Percentiles rank a stretch among this genome's conserved stretches.
Evolutionary conservation across 371 early-diverging fungal genomes (phyloP).

Genomic region (Massospora cicadina): DNA sequence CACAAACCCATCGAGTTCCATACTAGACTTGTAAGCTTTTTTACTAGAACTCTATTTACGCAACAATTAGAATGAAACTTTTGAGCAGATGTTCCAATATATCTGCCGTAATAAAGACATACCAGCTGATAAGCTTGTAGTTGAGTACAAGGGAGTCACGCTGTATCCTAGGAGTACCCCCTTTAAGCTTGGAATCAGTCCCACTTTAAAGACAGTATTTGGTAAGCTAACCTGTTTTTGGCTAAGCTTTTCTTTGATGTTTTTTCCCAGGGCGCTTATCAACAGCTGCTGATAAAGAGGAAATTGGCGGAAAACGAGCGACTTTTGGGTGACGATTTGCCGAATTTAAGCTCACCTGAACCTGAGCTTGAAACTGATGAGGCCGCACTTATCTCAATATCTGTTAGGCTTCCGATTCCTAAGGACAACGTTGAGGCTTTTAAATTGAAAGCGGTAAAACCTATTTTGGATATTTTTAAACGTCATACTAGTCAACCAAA

Average conservation of each 20-base stretch:
- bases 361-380: neutral
- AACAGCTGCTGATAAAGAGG: neutral
- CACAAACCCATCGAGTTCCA: neutral
- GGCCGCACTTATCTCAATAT: neutral
- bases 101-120: neutral
- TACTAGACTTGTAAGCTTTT: neutral
- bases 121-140: neutral
- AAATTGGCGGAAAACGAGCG: neutral
- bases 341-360: neutral
- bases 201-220: neutral
- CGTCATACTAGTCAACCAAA: neutral
- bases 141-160: neutral
- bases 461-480: neutral
- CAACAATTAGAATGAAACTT: neutral
- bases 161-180: neutral
- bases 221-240: neutral
- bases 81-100: neutral
- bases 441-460: neutral
- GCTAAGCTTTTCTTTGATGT: neutral
- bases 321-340: neutral
- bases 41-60: neutral
- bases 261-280: neutral
- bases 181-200: neutral
- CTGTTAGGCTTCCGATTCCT: neutral
- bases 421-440: neutral